Percentiles rank a stretch among this genome's conserved stretches.
Conservation (phyloP, 2,329 filamentous ascomycete species). For the Colletotrichum sp. region DNA sequence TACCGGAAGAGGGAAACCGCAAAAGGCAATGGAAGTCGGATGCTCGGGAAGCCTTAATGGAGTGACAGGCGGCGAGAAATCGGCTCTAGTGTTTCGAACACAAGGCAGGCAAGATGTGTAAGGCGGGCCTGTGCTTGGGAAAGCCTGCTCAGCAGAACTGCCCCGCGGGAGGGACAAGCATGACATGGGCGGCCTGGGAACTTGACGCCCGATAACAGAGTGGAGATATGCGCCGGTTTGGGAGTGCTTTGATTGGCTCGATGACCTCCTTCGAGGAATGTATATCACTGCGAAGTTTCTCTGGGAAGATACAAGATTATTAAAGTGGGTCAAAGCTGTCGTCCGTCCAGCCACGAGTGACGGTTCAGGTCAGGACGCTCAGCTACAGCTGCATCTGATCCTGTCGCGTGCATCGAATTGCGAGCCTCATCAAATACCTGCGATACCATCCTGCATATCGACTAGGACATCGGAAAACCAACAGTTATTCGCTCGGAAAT, state of each 20-base stretch:
- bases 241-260: background rate
- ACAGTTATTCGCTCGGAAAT: background rate
- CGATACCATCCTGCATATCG: background rate
- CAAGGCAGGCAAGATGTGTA: background rate
- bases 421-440: conserved; percentile 3
- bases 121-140: conserved; percentile 15
- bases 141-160: conserved; percentile 8
- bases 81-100: conserved; percentile 15
- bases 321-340: background rate
- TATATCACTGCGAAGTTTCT: background rate
- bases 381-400: conserved; percentile 7
- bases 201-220: conserved; percentile 3
- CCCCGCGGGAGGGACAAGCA: conserved; percentile 14
- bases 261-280: fast-evolving
- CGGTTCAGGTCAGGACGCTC: background rate
- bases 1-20: background rate
- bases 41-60: background rate
- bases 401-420: conserved; percentile 11
- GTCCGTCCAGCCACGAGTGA: conserved; percentile 2
- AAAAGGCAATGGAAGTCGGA: background rate
- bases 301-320: background rate
- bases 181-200: conserved; percentile 2
- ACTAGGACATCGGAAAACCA: background rate
- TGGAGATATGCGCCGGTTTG: background rate
- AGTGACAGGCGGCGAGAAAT: background rate